Percentiles rank a stretch among this genome's conserved stretches.
Evolutionary conservation across 1,284 basidiomycete species (phyloP).

Genomic region (Volvariella surrecta): DNA sequence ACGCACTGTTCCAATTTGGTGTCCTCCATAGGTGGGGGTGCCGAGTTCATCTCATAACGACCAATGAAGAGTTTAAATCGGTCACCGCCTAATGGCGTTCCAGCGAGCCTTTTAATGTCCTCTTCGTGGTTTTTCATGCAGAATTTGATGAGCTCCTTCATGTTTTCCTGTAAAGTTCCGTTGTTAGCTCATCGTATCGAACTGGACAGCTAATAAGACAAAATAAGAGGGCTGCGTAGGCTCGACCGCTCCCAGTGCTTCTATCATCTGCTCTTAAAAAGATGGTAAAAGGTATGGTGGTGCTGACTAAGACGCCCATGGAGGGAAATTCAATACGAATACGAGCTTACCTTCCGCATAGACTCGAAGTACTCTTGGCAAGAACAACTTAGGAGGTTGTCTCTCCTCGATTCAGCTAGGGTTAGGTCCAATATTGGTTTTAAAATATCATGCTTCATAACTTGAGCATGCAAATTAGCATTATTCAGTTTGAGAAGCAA

Average conservation of each 20-base stretch:
- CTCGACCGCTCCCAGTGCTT: too few species aligned
- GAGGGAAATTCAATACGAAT: slow-evolving; percentile 1
- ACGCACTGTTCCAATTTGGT: slow-evolving; percentile 43
- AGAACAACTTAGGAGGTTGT: slow-evolving; percentile 90
- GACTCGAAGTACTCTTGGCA: slow-evolving; percentile 94
- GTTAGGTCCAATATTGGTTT: slow-evolving; percentile 80
- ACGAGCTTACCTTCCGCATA: slow-evolving; percentile 64
- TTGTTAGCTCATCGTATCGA: slow-evolving; percentile 5
- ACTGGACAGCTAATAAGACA: too few species aligned
- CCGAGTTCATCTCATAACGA: slow-evolving; percentile 89
- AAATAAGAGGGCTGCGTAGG: too few species aligned
- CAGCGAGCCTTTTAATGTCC: slow-evolving; percentile 58
- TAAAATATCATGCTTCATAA: slow-evolving; percentile 82
- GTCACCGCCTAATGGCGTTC: slow-evolving; percentile 51
- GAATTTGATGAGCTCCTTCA: slow-evolving; percentile 78
- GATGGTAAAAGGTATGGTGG: too few species aligned
- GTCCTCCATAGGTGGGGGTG: slow-evolving; percentile 60
- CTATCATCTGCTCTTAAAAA: too few species aligned
- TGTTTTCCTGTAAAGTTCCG: slow-evolving; percentile 58
- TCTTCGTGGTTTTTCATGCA: slow-evolving; percentile 76
- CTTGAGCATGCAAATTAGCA: slow-evolving; percentile 76
- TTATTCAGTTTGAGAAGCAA: slow-evolving; percentile 81
- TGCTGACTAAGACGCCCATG: slow-evolving; percentile 1
- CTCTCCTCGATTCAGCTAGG: slow-evolving; percentile 71
- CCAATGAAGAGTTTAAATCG: slow-evolving; percentile 69